Evolutionary conservation across 805 yeast species (phyloP), one percentile per base, ranked within the genome.

Genomic region (Blastobotrys chiropterorum): DNA sequence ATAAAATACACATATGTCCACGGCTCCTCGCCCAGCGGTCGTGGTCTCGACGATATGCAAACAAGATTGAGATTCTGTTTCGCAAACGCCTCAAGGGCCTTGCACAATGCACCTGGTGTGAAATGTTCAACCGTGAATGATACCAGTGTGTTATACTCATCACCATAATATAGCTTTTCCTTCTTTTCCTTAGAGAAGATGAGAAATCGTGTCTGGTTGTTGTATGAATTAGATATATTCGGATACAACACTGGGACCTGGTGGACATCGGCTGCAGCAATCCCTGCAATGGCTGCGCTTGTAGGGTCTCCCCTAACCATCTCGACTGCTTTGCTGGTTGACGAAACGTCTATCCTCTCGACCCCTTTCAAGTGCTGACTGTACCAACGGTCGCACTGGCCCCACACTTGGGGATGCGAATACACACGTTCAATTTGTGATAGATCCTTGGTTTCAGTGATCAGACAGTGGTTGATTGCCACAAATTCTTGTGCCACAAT

Each of bases 351-450:
- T 15, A 85, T 72, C 54, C 69, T 75, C 48, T 75, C 76, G 34
- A 78, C 71, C 13, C 64, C 51, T 53, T 63, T 72, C 55, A 56
- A 56, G 16, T 71, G 63, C 46, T 58, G 48, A 31, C 56, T 48
- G 42, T 86, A 64, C 71, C 86, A 94, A 19, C 71, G 65, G 2
- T 76, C 71, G 47, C 87, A 83, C 65, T 92, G 99, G 7, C 97
- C 95, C 99, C 99, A 92, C 0, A 90, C 99, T 67, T 92, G 99
- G 1, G 99, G 97, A 68, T 92, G 99, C 2, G 97, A 86, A 69
- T 86, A 87, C 16, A 92, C 77, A 31, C 74, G 78, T 14, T 64
- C 67, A 48, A 90, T 76, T 13, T 74, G 65, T 1, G 65, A 56
- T 2, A 84, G 58, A 34, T 72, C 73, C 4, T 22, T 31, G 41